A percentile compares a stretch with the other conserved stretches of the same genome.
phyloP scores from a whole-genome alignment of 768 basidiomycete species.

The Phaeotremella fagi region DNA sequence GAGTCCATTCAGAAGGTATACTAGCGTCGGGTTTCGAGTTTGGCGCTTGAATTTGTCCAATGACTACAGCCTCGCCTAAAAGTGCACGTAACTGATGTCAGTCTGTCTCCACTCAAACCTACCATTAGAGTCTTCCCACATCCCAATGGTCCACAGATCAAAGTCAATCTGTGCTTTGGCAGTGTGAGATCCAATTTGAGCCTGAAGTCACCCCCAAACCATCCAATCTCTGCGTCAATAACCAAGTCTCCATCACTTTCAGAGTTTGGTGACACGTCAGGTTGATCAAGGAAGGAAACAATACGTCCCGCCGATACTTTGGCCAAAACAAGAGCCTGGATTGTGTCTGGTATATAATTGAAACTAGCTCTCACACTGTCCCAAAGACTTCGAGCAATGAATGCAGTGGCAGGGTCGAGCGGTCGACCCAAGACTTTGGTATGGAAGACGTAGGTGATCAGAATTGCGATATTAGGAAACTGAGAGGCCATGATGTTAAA shows the following conservation, averaged over 20 bases:
- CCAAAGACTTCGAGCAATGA: conserved; percentile 37
- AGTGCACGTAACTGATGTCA: conserved; percentile 36
- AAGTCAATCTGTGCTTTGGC: conserved; percentile 25
- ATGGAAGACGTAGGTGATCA: conserved; percentile 36
- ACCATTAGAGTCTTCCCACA: conserved; percentile 46
- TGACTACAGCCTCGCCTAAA: conserved; percentile 37
- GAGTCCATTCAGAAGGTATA: conserved; percentile 10
- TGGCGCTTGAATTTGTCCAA: conserved; percentile 27
- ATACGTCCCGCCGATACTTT: conserved; percentile 38
- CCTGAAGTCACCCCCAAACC: conserved; percentile 34
- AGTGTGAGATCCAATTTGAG: conserved; percentile 33
- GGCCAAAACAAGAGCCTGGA: conserved; percentile 20
- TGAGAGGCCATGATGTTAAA: conserved; percentile 42
- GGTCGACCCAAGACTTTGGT: conserved; percentile 34
- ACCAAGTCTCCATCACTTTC: background rate
- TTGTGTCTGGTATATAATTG: conserved; percentile 16
- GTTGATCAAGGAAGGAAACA: conserved; percentile 25
- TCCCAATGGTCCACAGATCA: conserved; percentile 44
- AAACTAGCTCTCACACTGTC: conserved; percentile 30
- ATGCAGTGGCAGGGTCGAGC: conserved; percentile 39
- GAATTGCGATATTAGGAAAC: conserved; percentile 26
- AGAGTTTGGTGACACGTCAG: conserved; percentile 20
- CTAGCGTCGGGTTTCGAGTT: conserved; percentile 18
- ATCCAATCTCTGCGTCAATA: conserved; percentile 30
- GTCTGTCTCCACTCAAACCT: background rate